These are phyloP conservation scores for Acanthamoeba culbertsoni DNA, from an alignment of 208 protist species.

Conservation along the genomic window DNA sequence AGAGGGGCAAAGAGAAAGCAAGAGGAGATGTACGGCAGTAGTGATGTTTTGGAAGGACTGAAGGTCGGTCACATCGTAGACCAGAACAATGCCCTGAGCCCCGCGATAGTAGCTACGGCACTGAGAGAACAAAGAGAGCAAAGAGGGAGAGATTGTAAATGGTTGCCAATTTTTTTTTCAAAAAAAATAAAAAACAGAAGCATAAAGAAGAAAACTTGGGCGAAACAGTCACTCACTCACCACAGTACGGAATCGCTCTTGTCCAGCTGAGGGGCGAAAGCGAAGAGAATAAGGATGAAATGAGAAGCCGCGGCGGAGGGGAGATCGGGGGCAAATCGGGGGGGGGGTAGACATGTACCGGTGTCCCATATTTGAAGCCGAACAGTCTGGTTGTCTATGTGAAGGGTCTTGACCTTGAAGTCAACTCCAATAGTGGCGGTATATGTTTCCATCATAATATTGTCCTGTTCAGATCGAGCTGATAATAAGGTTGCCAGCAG, in stretches of 20 bases:
- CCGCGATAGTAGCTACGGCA: slow-evolving; percentile 30
- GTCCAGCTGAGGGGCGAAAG: neutral
- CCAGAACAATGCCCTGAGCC: neutral
- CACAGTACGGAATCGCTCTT: slow-evolving; percentile 39
- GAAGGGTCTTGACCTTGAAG: slow-evolving; percentile 23
- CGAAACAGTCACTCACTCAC: neutral
- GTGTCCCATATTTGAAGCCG: slow-evolving; percentile 41
- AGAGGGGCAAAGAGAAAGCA: neutral
- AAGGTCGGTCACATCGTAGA: slow-evolving; percentile 1
- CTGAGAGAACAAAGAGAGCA: neutral
- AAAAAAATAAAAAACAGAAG: neutral
- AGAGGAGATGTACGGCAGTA: neutral
- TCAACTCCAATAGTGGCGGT: slow-evolving; percentile 15
- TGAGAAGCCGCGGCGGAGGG: neutral
- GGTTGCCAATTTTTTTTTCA: too few relatives aligned
- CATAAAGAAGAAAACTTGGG: neutral
- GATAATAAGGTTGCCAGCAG: neutral
- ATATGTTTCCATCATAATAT: slow-evolving; percentile 27
- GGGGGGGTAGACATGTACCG: neutral
- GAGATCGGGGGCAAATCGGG: too few relatives aligned
- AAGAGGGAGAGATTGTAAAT: too few relatives aligned
- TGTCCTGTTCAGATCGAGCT: neutral
- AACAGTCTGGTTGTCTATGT: slow-evolving; percentile 1
- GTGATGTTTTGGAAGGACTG: slow-evolving; percentile 20
- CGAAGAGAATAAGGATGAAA: neutral